A percentile compares a stretch with the other conserved stretches of the same genome.
Conservation (phyloP, 495 filamentous ascomycete genomes). For the Aspergillus diversus region DNA sequence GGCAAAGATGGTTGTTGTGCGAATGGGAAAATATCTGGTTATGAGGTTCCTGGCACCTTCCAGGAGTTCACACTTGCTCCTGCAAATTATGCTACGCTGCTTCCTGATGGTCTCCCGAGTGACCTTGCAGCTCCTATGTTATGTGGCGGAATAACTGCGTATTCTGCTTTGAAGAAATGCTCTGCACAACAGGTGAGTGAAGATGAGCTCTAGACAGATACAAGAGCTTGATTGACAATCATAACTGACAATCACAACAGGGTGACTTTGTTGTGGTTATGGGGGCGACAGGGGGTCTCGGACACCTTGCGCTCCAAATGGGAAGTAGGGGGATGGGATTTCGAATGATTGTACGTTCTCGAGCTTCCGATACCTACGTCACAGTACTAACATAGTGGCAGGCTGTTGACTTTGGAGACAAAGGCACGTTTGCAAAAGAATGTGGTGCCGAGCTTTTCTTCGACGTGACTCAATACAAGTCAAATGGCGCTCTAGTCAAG, state of each 20-base stretch:
- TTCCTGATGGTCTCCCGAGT: slow-evolving; percentile 61
- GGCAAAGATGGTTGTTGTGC: slow-evolving; percentile 60
- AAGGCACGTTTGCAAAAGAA: slow-evolving; percentile 56
- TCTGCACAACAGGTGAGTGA: slow-evolving; percentile 56
- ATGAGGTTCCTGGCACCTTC: slow-evolving; percentile 67
- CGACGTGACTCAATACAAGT: slow-evolving; percentile 60
- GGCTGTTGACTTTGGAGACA: slow-evolving; percentile 66
- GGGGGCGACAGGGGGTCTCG: slow-evolving; percentile 70
- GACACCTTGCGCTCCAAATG: slow-evolving; percentile 66
- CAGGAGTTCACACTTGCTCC: slow-evolving; percentile 67
- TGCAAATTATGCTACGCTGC: slow-evolving; percentile 68
- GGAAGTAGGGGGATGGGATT: slow-evolving; percentile 63
- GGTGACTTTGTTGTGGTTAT: slow-evolving; percentile 67
- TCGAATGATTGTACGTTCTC: slow-evolving; percentile 73
- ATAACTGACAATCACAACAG: too few species aligned
- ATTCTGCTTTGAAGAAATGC: slow-evolving; percentile 59
- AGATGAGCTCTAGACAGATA: too few species aligned
- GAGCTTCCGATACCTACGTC: too few species aligned
- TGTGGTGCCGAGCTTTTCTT: slow-evolving; percentile 71
- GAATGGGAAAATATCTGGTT: slow-evolving; percentile 55
- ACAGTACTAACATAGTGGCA: too few species aligned
- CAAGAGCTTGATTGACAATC: too few species aligned
- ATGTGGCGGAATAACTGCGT: slow-evolving; percentile 62
- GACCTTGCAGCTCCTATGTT: slow-evolving; percentile 66
- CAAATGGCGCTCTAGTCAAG: slow-evolving; percentile 46